Evolutionary conservation across 1,284 basidiomycete species (phyloP), one percentile per base, ranked within the genome.

Genomic region (Leccinum fuscescens): DNA sequence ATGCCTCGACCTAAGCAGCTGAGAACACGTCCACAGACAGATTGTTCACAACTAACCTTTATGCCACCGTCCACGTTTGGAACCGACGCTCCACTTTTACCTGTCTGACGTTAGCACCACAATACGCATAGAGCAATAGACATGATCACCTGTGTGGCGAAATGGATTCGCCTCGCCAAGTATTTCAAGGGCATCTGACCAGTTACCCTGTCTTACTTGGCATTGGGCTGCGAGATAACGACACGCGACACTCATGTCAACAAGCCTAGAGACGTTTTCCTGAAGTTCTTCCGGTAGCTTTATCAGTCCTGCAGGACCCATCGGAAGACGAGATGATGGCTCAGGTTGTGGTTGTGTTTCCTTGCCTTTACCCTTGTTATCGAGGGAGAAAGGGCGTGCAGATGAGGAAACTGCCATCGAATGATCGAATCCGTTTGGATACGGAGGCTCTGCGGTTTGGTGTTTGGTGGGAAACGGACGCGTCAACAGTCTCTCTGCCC

Each of bases 161-260:
- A 95, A 96, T 3, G 94, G 93, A 75, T 96, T 95, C 3, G 88
- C 85, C 71, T 95, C 90, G 39, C 96, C 97, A 1, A 99, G 82
- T 81, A 98, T 89, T 69, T 98, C 95, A 9, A 94, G 85, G 4
- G 96, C 96, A 63, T 94, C 94, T 14, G 87, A 81, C 88, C 94
- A 98, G 71, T 95, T 94, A 6, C 94, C 96, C 72, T 96, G 91
- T 53, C 93, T 83, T 39, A 97, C 81, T 77, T 95, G 87, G 74
- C 95, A 98, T 69, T 98, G 93, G 6, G 96, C 95, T 22, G 94
- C 95, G 17, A 98, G 85, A 76, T 96, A 96, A 56, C 95, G 82
- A 73, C 96, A 98, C 5, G 94, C 92, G 27, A 97, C 83, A 69
- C 92, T 94, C 82, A 93, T 88, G 74, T 96, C 94, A 7, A 96